Evolutionary conservation across 768 basidiomycete genomes (phyloP).

Genomic region (Phlebiopsis gigantea): DNA sequence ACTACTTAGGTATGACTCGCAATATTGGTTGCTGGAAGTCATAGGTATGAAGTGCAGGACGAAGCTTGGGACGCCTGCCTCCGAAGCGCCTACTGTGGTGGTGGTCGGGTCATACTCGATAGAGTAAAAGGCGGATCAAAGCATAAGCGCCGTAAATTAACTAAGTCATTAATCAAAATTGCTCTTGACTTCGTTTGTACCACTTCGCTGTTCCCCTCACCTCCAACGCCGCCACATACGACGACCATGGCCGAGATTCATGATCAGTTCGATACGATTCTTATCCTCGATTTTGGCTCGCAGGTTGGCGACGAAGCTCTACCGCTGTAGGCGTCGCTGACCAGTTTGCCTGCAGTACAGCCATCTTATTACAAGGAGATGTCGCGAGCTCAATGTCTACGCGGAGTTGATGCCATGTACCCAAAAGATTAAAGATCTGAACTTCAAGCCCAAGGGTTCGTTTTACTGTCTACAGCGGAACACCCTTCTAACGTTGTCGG

Average conservation of each 20-base stretch:
- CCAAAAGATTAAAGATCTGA: slow-evolving; percentile 77
- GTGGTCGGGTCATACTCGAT: neutral
- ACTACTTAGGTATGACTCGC: too few relatives aligned
- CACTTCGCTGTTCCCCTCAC: neutral
- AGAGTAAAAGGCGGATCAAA: neutral
- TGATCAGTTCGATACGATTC: slow-evolving; percentile 91
- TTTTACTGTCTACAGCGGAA: neutral
- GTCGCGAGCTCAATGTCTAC: slow-evolving; percentile 95
- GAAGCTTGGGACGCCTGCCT: too few relatives aligned
- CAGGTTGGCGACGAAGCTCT: slow-evolving; percentile 50
- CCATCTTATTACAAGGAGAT: slow-evolving; percentile 95
- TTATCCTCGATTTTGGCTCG: slow-evolving; percentile 96
- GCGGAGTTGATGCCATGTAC: slow-evolving; percentile 98
- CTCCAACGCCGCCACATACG: neutral
- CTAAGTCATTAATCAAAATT: neutral
- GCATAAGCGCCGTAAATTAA: neutral
- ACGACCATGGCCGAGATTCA: slow-evolving; percentile 78
- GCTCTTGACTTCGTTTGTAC: neutral
- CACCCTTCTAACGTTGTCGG: neutral
- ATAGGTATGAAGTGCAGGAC: too few relatives aligned
- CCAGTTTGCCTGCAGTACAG: slow-evolving; percentile 61
- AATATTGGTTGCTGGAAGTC: too few relatives aligned
- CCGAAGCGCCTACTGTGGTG: neutral
- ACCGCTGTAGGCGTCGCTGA: neutral
- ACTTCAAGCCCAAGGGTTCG: slow-evolving; percentile 91